These are phyloP conservation scores for Neonothopanus nambi DNA, from an alignment of 1,284 basidiomycete genomes.

Conservation along the genomic window DNA sequence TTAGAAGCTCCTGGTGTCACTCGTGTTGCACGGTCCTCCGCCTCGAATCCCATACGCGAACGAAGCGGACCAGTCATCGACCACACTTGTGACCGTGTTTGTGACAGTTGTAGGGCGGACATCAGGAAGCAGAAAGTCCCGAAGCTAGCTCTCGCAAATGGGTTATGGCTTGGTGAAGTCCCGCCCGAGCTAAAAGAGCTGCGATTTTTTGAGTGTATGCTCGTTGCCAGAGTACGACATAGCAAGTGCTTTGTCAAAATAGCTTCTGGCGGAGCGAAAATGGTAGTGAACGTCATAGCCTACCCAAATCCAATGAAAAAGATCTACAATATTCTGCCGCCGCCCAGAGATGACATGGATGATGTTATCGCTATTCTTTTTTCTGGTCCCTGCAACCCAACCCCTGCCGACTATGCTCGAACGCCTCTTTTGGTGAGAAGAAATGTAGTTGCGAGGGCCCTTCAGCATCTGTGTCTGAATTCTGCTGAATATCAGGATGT, in stretches of 20 bases:
- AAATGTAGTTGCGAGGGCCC: conserved; percentile 22
- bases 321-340: conserved; percentile 24
- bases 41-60: too few relatives aligned
- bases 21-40: too few relatives aligned
- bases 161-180: conserved; percentile 42
- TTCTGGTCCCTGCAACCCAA: conserved; percentile 2
- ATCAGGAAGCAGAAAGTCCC: conserved; percentile 26
- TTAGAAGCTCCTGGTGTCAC: too few relatives aligned
- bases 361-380: conserved; percentile 9
- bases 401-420: conserved; percentile 21
- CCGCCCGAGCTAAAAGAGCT: too few relatives aligned
- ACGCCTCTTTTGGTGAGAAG: conserved; percentile 28
- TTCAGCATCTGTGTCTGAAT: conserved; percentile 33
- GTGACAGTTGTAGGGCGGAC: conserved; percentile 13
- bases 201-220: conserved; percentile 28
- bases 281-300: conserved; percentile 26
- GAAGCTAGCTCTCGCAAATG: conserved; percentile 31
- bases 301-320: too few relatives aligned
- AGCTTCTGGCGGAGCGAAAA: conserved; percentile 17
- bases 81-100: too few relatives aligned
- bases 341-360: conserved; percentile 1
- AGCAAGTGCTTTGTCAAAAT: conserved; percentile 7
- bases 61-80: too few relatives aligned
- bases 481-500: conserved; percentile 30
- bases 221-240: conserved; percentile 17